phyloP scores from a whole-genome alignment of 306 rosid species.

The Chamaecrista fasciculata region DNA sequence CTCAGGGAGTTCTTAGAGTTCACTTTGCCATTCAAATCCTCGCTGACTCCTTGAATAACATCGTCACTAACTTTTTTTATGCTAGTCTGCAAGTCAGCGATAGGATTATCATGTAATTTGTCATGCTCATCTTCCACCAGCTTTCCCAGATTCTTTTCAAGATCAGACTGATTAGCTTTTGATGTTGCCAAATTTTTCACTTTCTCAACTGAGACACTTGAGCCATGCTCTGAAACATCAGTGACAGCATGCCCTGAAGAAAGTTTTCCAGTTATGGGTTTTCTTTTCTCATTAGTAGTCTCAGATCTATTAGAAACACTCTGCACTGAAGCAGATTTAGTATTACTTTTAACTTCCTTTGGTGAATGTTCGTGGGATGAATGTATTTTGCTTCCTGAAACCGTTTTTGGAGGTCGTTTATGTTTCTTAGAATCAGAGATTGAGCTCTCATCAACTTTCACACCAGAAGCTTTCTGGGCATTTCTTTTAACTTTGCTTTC shows the following conservation, averaged over 20 bases:
- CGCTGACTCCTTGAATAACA: not conserved
- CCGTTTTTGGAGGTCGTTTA: conserved; percentile 28
- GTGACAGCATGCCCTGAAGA: conserved; percentile 13
- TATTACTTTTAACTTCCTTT: conserved; percentile 33
- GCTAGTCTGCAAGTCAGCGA: conserved; percentile 8
- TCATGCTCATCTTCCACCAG: conserved; percentile 20
- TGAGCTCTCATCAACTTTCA: conserved; percentile 17
- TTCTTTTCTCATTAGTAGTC: conserved; percentile 24
- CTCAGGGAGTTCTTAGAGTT: conserved; percentile 22
- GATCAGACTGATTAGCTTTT: not conserved
- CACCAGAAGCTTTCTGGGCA: conserved; percentile 9
- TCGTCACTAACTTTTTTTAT: conserved; percentile 20
- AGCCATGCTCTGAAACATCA: conserved; percentile 21
- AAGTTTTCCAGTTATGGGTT: conserved; percentile 10
- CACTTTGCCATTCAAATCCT: conserved; percentile 26
- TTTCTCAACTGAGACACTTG: conserved; percentile 20
- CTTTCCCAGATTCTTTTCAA: conserved; percentile 7
- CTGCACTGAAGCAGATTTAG: conserved; percentile 15
- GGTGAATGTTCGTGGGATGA: conserved; percentile 30
- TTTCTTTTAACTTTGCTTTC: conserved; percentile 27
- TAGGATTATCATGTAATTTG: conserved; percentile 9
- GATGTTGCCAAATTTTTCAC: conserved; percentile 9
- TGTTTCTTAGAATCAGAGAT: conserved; percentile 24
- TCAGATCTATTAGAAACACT: conserved; percentile 26
- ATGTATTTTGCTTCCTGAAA: conserved; percentile 11